Evolutionary conservation across 1,139 yeast genomes (phyloP).

Genomic region (Hemisphaericaspora subhashii): DNA sequence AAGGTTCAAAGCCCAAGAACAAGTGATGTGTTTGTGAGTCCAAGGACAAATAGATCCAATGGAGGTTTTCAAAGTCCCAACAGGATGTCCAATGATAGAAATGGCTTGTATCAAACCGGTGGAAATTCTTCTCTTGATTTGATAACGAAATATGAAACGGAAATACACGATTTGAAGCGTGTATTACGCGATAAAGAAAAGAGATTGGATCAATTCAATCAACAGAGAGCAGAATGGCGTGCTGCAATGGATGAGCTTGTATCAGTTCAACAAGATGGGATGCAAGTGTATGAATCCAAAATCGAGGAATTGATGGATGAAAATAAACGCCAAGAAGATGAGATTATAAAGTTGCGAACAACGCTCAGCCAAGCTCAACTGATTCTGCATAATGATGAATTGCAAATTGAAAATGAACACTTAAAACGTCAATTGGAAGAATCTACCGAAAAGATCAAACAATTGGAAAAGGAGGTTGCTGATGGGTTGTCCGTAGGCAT

Average conservation of each 20-base stretch:
- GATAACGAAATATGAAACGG: conserved; percentile 39
- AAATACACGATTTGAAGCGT: conserved; percentile 24
- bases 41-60: neutral
- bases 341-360: conserved; percentile 15
- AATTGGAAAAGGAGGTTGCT: conserved; percentile 9
- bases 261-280: conserved; percentile 39
- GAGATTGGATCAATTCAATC: conserved; percentile 47
- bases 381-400: too few relatives aligned
- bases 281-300: conserved; percentile 22
- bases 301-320: conserved; percentile 14
- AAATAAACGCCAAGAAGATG: conserved; percentile 10
- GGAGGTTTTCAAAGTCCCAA: conserved; percentile 2
- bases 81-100: neutral
- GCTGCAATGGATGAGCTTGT: conserved; percentile 56
- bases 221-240: conserved; percentile 58
- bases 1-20: neutral
- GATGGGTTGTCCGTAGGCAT: conserved; percentile 7
- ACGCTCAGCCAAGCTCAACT: conserved; percentile 15
- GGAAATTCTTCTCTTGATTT: neutral
- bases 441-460: conserved; percentile 25
- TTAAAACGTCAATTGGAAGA: conserved; percentile 17
- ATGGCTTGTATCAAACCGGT: neutral
- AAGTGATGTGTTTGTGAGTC: neutral
- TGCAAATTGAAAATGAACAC: conserved; percentile 7
- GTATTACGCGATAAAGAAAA: conserved; percentile 39